Conservation (phyloP, 139 green algal species). For the Auxenochlorella protothecoides region DNA sequence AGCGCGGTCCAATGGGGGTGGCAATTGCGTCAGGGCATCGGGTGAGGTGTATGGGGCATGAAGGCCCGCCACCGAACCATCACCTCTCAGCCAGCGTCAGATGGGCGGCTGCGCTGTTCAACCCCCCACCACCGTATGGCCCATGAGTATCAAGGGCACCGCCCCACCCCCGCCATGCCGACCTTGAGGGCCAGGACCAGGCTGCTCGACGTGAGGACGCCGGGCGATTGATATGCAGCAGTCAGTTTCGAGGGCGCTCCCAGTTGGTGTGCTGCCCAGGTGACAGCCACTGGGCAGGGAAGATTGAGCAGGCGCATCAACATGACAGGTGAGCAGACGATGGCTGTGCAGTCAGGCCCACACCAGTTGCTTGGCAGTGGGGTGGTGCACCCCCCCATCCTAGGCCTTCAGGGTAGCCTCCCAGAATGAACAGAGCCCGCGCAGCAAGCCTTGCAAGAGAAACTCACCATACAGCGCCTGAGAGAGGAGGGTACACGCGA, state of each 20-base stretch:
- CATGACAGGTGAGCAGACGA: not conserved
- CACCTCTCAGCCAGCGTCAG: too few species aligned
- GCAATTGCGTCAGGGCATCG: not conserved
- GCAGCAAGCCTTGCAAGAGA: not conserved
- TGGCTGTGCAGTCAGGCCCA: not conserved
- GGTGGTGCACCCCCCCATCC: not conserved
- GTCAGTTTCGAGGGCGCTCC: not conserved
- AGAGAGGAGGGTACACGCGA: not conserved
- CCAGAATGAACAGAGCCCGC: not conserved
- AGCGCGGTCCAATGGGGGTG: not conserved
- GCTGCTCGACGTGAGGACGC: not conserved
- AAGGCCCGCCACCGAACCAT: not conserved
- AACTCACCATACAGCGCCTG: conserved; percentile 12
- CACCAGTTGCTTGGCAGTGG: not conserved
- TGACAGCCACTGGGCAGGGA: too few species aligned
- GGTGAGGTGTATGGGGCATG: not conserved
- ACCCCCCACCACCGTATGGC: not conserved
- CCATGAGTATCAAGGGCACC: not conserved
- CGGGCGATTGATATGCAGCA: not conserved
- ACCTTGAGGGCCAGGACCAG: conserved; percentile 4
- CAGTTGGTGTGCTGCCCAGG: too few species aligned
- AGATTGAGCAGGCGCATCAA: not conserved
- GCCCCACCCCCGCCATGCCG: not conserved
- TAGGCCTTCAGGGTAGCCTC: not conserved
- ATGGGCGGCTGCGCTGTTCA: not conserved